Conservation (phyloP, 495 filamentous ascomycete genomes). For the Usnea hakonensis region DNA sequence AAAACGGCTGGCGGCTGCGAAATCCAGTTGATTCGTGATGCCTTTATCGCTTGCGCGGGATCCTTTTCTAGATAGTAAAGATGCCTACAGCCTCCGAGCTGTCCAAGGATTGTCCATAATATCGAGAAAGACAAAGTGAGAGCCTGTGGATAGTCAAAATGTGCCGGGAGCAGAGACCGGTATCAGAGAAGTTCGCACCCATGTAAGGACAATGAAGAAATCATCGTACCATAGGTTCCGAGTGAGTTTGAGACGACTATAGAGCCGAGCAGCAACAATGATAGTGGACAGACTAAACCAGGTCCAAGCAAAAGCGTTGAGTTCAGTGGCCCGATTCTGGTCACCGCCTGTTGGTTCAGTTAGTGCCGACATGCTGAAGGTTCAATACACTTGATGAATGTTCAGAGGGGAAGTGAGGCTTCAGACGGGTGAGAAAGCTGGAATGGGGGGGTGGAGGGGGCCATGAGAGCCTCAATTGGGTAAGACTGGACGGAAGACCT, state of each 20-base stretch:
- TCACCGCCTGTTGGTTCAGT: conserved; percentile 4
- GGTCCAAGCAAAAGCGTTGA: conserved; percentile 23
- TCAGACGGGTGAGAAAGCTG: no score
- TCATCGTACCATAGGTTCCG: conserved; percentile 44
- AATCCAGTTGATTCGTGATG: conserved; percentile 29
- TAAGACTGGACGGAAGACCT: no score
- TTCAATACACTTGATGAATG: no score
- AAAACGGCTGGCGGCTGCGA: conserved; percentile 12
- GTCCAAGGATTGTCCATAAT: neutral
- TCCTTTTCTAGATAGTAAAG: conserved; percentile 4
- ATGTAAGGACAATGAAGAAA: conserved; percentile 38
- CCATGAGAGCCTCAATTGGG: no score
- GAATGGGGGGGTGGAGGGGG: no score
- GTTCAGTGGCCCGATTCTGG: conserved; percentile 5
- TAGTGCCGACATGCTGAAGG: neutral
- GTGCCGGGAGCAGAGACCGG: fast-evolving
- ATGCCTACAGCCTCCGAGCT: conserved; percentile 5
- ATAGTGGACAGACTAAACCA: conserved; percentile 30
- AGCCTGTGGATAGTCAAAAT: neutral
- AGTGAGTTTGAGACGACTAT: conserved; percentile 36
- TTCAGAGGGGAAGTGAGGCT: no score
- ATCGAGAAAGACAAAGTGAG: neutral
- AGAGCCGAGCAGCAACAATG: conserved; percentile 36
- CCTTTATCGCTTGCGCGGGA: conserved; percentile 3
- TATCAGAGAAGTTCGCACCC: conserved; percentile 7